phyloP scores from a whole-genome alignment of 129 eudicot species.

The Pseudognaphalium luteoalbum region DNA sequence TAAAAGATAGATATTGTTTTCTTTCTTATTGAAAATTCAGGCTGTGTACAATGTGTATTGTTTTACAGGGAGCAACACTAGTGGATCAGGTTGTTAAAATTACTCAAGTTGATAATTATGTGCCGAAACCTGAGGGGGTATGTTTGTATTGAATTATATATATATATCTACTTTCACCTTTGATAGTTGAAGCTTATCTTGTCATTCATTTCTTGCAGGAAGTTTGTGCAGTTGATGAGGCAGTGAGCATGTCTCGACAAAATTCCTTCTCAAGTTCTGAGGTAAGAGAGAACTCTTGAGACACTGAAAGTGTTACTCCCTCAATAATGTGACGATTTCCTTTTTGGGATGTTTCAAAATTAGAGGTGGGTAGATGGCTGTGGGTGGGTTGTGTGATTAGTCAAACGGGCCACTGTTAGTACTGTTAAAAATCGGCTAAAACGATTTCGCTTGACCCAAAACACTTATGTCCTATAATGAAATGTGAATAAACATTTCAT shows the following conservation, averaged over 20 bases:
- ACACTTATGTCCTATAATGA: no score
- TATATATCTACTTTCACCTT: not conserved
- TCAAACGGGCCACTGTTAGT: not conserved
- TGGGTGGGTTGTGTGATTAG: not conserved
- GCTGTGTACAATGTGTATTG: conserved; percentile 11
- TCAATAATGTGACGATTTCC: not conserved
- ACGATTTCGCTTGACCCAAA: not conserved
- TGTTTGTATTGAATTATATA: conserved; percentile 13
- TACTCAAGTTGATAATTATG: conserved; percentile 68
- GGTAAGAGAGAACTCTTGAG: conserved; percentile 34
- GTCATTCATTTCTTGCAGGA: conserved; percentile 45
- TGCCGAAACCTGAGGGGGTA: conserved; percentile 64
- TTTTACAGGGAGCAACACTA: conserved; percentile 92
- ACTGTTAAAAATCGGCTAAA: not conserved
- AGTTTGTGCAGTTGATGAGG: conserved; percentile 51
- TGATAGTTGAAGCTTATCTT: conserved; percentile 10
- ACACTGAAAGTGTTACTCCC: not conserved
- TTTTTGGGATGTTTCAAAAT: not conserved
- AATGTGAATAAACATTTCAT: not conserved
- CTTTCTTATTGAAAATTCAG: not conserved
- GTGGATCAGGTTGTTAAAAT: conserved; percentile 91
- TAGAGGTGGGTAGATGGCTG: not conserved
- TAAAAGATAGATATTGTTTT: not conserved
- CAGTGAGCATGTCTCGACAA: conserved; percentile 45
- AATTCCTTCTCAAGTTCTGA: conserved; percentile 45